Evolutionary conservation across 192 early-diverging fungal genomes (phyloP), one percentile per base, ranked within the genome.

Genomic region (Coemansia sp.): DNA sequence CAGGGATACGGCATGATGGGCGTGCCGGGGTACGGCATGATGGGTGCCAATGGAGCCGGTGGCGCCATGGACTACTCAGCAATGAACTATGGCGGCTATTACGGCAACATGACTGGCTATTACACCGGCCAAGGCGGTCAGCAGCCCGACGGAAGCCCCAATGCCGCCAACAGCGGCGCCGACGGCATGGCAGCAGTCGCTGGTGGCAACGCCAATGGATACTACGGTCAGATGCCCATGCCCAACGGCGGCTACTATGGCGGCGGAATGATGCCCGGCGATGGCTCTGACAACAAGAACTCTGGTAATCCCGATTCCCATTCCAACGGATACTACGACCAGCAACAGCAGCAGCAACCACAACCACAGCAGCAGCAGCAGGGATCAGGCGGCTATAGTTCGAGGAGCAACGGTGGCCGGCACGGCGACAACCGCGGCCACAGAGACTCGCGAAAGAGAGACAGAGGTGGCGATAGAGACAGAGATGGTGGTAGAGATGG

Each of bases 161-260:
- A n/a, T n/a, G n/a, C n/a, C n/a, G n/a, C n/a, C n/a, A n/a, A n/a
- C n/a, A n/a, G n/a, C n/a, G n/a, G n/a, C n/a, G 53, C 42, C 35
- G 58, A 55, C 42, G 58, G 37, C 3, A 15, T 32, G 9, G 35
- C 35, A 8, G 20, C 58, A 5, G 32, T 28, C 10, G 48, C 40
- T 15, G 45, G 24, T 20, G 28, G 32, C 46, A n/a, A 33, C 30
- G 24, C 23, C 19, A 37, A 27, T 17, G 65, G 49, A 5, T 65
- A 65, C 58, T 66, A 66, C 46, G 64, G 33, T 23, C 71, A 73
- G 47, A 57, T 60, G 49, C 23, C 32, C 36, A 70, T 70, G 67
- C 46, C 54, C 29, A 55, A 27, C 17, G 38, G 36, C 43, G 71
- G 54, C 22, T 73, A 51, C 47, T 73, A 73, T 23, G 55, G 50